Base-by-base conservation (phyloP, 2,329 filamentous ascomycete species). In the Hypoxylon sp. region DNA sequence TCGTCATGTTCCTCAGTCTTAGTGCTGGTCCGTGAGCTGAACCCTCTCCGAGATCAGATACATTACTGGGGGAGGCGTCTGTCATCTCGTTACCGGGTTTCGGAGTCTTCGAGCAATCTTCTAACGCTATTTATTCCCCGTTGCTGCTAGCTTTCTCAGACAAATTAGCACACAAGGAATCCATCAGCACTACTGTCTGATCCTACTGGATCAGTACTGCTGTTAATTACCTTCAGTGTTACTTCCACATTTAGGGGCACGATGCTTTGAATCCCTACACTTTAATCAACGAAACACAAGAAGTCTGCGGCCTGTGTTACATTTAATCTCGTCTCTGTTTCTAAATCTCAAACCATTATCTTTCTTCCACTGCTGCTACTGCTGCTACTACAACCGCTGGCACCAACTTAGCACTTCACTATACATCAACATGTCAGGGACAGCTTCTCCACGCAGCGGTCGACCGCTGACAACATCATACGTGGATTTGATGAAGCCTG, bases 401-500 rank as follows among this genome's bases (percentile, higher is more conserved):
- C 25, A 61, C 38, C 34, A 58, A 41, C 19, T 25, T 25, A 28
- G 23, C 49, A 41, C 48, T 17, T 25, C 9, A 49, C 41, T 48
- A 14, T 14, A 21, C 45, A 63, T 55, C 52, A 67, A 43, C 66
- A 75, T 74, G 74, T 75, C 72, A 52, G 73, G 73, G 34, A 75
- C 73, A 65, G 68, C 75, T 32, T 75, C 76, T 67, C 72, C 75
- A 25, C 76, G 76, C 38, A 75, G 74, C 69, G 76, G 75, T 43
- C 75, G 77, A 62, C 75, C 76, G 59, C 73, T 77, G 36, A 78
- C 75, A 41, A 76, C 75, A 17, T 76, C 76, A 1, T 79, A 79
- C 48, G 76, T 74, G 45, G 76, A 79, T 58, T 60, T 79, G 19
- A 77, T 79, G 76, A 77, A 76, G 69, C 77, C 76, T 4, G 76